Base-by-base conservation (phyloP, 2,329 filamentous ascomycete genomes). In the Emericellopsis cladophorae region DNA sequence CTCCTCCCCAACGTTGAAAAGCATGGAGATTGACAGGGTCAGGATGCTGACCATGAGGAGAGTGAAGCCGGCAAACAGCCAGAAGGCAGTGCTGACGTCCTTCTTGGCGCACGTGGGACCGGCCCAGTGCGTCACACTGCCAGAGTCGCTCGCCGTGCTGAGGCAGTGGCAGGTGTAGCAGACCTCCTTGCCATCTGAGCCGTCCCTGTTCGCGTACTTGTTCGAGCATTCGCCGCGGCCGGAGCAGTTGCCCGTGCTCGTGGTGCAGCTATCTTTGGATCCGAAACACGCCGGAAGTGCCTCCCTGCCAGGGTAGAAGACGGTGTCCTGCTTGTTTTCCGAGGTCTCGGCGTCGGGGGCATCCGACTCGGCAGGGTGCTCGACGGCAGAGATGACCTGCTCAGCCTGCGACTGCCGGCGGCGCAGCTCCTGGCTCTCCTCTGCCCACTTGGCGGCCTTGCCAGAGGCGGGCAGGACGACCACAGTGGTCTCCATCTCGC, bases 71-170 rank as follows among this genome's bases (percentile, higher is more conserved):
- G 76, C 74, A 51, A 98, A 79, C 39, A 98, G 66, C 77, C 88
- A 93, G 65, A 98, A 96, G 5, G 84, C 81, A 23, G 81, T 75
- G 57, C 87, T 93, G 40, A 96, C 69, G 55, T 98, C 90, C 59
- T 81, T 75, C 76, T 96, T 98, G 57, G 92, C 79, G 66, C 92
- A 98, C 37, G 83, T 81, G 31, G 77, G 68, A 14, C 92, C 92
- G 39, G 80, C 90, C 87, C 88, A 96, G 55, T 80, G 72, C 1
- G 77, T 77, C 12, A 78, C 76, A 59, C 79, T 79, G 31, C 71
- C 66, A 14, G 62, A 68, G n/a, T 69, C 66, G 40, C 70, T 66
- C 29, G 66, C 59, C 24, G 79, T 83, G 34, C 73, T 64, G 41
- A 67, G 65, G 66, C 92, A 98, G 47, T 68, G 67, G 68, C 92